phyloP scores from a whole-genome alignment of 208 protist genomes.

The Leishmania mexicana region DNA sequence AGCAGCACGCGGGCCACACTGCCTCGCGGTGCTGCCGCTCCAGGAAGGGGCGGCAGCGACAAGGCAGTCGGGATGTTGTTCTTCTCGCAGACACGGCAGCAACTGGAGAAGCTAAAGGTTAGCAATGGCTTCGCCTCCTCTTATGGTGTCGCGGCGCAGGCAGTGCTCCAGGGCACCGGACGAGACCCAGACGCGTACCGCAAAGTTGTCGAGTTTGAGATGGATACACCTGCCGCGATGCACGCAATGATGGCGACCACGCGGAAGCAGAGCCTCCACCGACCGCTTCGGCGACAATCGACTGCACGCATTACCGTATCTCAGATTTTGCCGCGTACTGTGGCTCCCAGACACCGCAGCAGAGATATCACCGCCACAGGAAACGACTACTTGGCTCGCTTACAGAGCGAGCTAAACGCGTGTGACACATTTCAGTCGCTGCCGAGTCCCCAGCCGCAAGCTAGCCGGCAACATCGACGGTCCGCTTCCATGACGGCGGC shows the following conservation, averaged over 20 bases:
- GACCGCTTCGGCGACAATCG: not conserved
- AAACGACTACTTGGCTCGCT: conserved; percentile 14
- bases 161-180: not conserved
- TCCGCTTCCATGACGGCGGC: not conserved
- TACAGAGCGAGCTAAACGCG: conserved; percentile 10
- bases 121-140: not conserved
- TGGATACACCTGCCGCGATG: conserved; percentile 6
- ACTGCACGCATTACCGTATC: not conserved
- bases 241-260: not conserved
- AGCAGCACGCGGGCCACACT: not conserved
- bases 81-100: conserved; percentile 7
- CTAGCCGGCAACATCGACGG: not conserved
- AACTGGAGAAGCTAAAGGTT: not conserved
- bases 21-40: not conserved
- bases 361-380: not conserved
- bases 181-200: not conserved
- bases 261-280: not conserved
- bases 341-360: not conserved
- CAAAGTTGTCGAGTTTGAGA: conserved; percentile 12
- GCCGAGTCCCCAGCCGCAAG: not conserved
- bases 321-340: not conserved
- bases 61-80: conserved; percentile 3
- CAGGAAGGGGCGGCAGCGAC: not conserved
- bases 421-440: conserved; percentile 4
- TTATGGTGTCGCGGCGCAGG: conserved; percentile 13